These are phyloP conservation scores for Septoria linicola DNA, from an alignment of 2,329 filamentous ascomycete genomes.

Conservation along the genomic window DNA sequence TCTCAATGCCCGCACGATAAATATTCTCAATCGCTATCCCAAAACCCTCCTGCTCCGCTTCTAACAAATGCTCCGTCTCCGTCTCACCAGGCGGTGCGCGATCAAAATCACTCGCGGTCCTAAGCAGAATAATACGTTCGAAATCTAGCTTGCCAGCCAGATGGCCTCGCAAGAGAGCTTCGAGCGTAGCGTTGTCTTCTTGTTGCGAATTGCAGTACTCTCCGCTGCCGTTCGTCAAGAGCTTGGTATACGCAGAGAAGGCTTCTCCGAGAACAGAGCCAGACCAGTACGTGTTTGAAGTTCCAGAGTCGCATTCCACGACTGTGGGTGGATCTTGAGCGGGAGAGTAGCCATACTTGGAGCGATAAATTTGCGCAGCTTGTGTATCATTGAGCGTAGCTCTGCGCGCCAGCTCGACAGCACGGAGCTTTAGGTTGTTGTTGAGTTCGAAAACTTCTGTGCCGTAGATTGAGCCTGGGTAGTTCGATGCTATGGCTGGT, in stretches of 20 bases:
- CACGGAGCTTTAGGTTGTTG: conserved; percentile 32
- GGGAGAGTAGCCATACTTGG: conserved; percentile 33
- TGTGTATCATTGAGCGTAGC: conserved; percentile 35
- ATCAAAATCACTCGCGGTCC: conserved; percentile 66
- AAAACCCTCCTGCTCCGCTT: conserved; percentile 62
- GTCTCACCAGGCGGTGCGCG: conserved; percentile 60
- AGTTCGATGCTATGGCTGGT: conserved; percentile 4
- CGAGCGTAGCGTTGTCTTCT: conserved; percentile 41
- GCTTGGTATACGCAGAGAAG: conserved; percentile 34
- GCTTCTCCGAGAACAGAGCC: conserved; percentile 34
- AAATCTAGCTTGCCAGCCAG: conserved; percentile 36
- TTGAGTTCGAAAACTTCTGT: conserved; percentile 42
- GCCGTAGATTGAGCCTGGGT: conserved; percentile 36
- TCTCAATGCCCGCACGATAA: conserved; percentile 62
- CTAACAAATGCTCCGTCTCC: conserved; percentile 59
- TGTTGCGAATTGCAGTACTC: conserved; percentile 39
- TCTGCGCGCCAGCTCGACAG: conserved; percentile 30
- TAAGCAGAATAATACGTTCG: conserved; percentile 38
- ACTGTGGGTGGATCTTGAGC: conserved; percentile 33
- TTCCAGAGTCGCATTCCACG: conserved; percentile 37
- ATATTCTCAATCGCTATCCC: conserved; percentile 64
- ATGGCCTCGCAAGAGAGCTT: conserved; percentile 36
- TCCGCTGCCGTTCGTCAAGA: conserved; percentile 40
- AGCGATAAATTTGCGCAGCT: conserved; percentile 34
- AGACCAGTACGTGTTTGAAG: conserved; percentile 36